A percentile compares a stretch with the other conserved stretches of the same genome.
These are phyloP conservation scores for Neonothopanus nambi DNA, from an alignment of 1,284 basidiomycete genomes.

Conservation along the genomic window DNA sequence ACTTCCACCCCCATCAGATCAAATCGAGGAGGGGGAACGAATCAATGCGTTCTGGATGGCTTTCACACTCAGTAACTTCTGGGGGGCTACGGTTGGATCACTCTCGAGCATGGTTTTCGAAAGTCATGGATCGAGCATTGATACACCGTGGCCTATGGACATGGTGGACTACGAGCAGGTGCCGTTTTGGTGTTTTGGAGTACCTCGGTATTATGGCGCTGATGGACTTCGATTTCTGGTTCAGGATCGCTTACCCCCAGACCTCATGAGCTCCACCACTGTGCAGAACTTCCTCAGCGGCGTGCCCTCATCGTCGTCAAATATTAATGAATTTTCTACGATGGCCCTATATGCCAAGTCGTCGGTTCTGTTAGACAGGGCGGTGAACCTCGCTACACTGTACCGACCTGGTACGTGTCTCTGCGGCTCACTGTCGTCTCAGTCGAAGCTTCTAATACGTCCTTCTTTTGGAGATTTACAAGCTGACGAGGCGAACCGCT, in stretches of 20 bases:
- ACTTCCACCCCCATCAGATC: slow-evolving; percentile 32
- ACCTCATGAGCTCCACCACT: slow-evolving; percentile 7
- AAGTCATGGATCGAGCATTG: slow-evolving; percentile 47
- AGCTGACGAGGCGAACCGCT: slow-evolving; percentile 4
- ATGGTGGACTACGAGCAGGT: slow-evolving; percentile 48
- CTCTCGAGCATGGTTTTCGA: slow-evolving; percentile 39
- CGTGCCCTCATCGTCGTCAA: slow-evolving; percentile 1
- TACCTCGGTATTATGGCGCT: background rate
- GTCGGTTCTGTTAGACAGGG: slow-evolving; percentile 11
- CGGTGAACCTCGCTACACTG: slow-evolving; percentile 2
- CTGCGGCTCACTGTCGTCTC: too few relatives aligned
- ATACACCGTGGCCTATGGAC: slow-evolving; percentile 61
- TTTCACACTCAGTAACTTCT: slow-evolving; percentile 51
- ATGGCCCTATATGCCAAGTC: slow-evolving; percentile 14
- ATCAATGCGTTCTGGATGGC: slow-evolving; percentile 62
- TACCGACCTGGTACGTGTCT: slow-evolving; percentile 3
- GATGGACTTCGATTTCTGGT: background rate
- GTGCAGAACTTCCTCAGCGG: slow-evolving; percentile 13
- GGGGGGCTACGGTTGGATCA: slow-evolving; percentile 44
- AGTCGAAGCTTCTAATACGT: too few relatives aligned
- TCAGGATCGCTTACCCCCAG: slow-evolving; percentile 5
- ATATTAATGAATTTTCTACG: slow-evolving; percentile 8
- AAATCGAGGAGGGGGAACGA: slow-evolving; percentile 56
- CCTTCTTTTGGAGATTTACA: background rate
- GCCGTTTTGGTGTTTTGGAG: slow-evolving; percentile 13